Evolutionary conservation across 129 eudicot species (phyloP).

Genomic region (carrot (Daucus carota)): DNA sequence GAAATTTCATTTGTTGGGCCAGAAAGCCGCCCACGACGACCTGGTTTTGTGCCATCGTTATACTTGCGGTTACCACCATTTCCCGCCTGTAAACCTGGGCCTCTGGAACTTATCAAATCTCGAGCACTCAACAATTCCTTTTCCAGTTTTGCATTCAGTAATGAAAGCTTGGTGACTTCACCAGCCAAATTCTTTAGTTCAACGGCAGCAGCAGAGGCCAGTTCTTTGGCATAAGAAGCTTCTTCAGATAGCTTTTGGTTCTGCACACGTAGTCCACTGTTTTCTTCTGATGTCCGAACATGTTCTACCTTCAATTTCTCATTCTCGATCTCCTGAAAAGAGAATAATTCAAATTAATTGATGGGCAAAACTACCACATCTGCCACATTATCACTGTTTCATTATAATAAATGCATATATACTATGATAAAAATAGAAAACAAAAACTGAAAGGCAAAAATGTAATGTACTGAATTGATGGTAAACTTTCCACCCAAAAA

Average conservation of each 20-base stretch:
- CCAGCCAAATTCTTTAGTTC: slow-evolving; percentile 85
- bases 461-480: no score
- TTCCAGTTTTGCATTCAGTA: slow-evolving; percentile 72
- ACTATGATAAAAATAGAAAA: no score
- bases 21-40: slow-evolving; percentile 61
- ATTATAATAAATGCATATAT: not conserved
- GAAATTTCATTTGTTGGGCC: slow-evolving; percentile 47
- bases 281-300: slow-evolving; percentile 66
- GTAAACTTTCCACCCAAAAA: no score
- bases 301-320: slow-evolving; percentile 70
- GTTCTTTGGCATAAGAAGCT: slow-evolving; percentile 93
- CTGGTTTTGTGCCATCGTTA: slow-evolving; percentile 36
- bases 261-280: slow-evolving; percentile 80
- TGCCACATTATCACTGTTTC: not conserved
- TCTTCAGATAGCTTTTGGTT: slow-evolving; percentile 91
- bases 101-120: slow-evolving; percentile 43
- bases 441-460: no score
- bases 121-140: slow-evolving; percentile 68
- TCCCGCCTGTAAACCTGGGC: slow-evolving; percentile 17
- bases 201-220: slow-evolving; percentile 94
- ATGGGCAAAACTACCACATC: not conserved
- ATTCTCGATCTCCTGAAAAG: slow-evolving; percentile 68
- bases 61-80: slow-evolving; percentile 49
- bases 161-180: slow-evolving; percentile 84
- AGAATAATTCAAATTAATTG: not conserved